Evolutionary conservation across 495 filamentous ascomycete species (phyloP).

Genomic region (Clavariopsis aquatica): DNA sequence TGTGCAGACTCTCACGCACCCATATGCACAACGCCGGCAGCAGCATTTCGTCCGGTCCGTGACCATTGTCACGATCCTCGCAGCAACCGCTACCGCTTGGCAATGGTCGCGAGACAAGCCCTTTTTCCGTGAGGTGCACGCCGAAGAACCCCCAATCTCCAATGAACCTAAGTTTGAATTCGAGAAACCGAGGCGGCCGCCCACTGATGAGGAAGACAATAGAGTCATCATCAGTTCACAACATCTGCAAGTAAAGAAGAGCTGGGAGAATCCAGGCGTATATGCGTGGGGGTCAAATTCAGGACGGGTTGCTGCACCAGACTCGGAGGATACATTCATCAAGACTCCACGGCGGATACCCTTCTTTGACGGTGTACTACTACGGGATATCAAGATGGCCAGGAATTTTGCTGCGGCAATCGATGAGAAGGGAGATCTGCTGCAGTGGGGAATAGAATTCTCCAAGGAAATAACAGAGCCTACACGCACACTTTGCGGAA

Average conservation of each 20-base stretch:
- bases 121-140: constrained; percentile 45
- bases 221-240: constrained; percentile 72
- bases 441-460: constrained; percentile 88
- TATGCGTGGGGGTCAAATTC: constrained; percentile 92
- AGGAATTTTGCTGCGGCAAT: constrained; percentile 84
- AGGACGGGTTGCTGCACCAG: constrained; percentile 82
- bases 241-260: constrained; percentile 82
- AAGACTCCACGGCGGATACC: constrained; percentile 76
- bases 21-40: constrained; percentile 42
- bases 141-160: constrained; percentile 49
- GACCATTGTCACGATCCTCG: constrained; percentile 34
- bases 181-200: constrained; percentile 57
- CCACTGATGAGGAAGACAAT: constrained; percentile 62
- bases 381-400: constrained; percentile 86
- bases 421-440: constrained; percentile 80
- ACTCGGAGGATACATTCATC: constrained; percentile 71
- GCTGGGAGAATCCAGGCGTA: constrained; percentile 85
- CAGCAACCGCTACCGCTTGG: constrained; percentile 31
- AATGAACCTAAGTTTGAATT: constrained; percentile 55
- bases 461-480: constrained; percentile 60
- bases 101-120: constrained; percentile 36
- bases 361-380: constrained; percentile 81
- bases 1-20: constrained; percentile 18
- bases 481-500: constrained; percentile 73
- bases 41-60: constrained; percentile 43